These are phyloP conservation scores for Lactarius akahatsu DNA, from an alignment of 768 basidiomycete species.

Conservation along the genomic window DNA sequence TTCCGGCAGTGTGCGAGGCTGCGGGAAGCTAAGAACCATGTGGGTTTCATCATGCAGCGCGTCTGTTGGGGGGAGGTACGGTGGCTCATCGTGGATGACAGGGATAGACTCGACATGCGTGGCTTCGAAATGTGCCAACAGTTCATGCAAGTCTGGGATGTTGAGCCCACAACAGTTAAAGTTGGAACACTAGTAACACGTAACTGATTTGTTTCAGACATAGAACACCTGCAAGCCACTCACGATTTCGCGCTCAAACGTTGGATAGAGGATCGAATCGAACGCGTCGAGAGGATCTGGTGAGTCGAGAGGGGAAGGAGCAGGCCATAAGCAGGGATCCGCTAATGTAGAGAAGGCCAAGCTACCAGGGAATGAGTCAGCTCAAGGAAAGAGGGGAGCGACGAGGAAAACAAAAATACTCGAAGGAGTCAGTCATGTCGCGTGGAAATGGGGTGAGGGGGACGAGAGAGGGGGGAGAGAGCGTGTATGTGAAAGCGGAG, in stretches of 20 bases:
- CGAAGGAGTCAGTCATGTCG: slow-evolving; percentile 24
- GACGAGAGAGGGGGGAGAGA: not conserved
- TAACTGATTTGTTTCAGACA: not conserved
- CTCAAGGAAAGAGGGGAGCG: no score
- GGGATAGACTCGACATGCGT: slow-evolving; percentile 37
- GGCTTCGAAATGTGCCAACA: slow-evolving; percentile 53
- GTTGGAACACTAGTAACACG: slow-evolving; percentile 40
- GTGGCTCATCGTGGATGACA: slow-evolving; percentile 15
- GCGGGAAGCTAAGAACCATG: slow-evolving; percentile 37
- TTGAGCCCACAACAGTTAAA: slow-evolving; percentile 50
- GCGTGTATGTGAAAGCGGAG: slow-evolving; percentile 5
- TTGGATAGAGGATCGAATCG: slow-evolving; percentile 22
- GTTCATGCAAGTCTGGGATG: slow-evolving; percentile 48
- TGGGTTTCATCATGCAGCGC: slow-evolving; percentile 23
- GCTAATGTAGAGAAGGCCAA: slow-evolving; percentile 18
- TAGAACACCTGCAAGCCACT: not conserved
- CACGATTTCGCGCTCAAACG: slow-evolving; percentile 31
- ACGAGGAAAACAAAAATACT: slow-evolving; percentile 13
- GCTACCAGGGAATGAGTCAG: not conserved
- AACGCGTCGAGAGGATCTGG: slow-evolving; percentile 14
- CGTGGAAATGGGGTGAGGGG: not conserved
- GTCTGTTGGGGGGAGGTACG: slow-evolving; percentile 22
- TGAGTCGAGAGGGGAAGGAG: slow-evolving; percentile 25
- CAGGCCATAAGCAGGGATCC: slow-evolving; percentile 19
- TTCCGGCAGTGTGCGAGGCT: slow-evolving; percentile 33